Evolutionary conservation across 495 filamentous ascomycete species (phyloP), one percentile per base, ranked within the genome.

Genomic region (Penicillium roqueforti): DNA sequence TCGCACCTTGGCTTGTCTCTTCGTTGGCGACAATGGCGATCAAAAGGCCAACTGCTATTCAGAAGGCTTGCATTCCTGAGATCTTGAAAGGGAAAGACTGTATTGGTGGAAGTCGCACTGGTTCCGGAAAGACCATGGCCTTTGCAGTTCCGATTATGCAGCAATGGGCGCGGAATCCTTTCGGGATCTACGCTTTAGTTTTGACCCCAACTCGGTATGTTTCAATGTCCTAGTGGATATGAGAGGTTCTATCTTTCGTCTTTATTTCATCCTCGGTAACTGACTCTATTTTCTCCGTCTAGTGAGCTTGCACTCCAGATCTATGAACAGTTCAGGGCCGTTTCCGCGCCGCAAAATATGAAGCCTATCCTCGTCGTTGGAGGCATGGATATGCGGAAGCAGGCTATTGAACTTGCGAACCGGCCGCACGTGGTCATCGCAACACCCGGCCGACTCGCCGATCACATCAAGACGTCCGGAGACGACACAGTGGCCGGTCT

Each of bases 81-180:
- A 96, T 97, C 40, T 66, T 98, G 48, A 84, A 89, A 63, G 93
- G 93, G 4, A 80, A 86, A 57, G 90, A 97, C 70, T 96, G 91
- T 59, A 96, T 98, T 59, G 93, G 95, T 59, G 90, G 91, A 16
- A 95, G 89, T 60, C 80, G 88, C 51, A 98, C 93, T 3, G 93
- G 93, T 73, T 96, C 92, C n/a, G 93, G 93, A 67, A 98, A 98
- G 76, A 98, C 93, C n/a, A 84, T 96, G 38, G 92, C 93, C 31
- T 98, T 98, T 72, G 85, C 92, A 11, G 89, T 88, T 8, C 93
- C 93, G 14, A 93, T 98, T 43, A 73, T 97, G 46, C 92, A 97
- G 65, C 84, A 84, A 70, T 97, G 92, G 93, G 84, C 93, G 3
- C 78, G 87, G 68, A 92, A 98, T 76, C 93, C 93, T 7, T 81